Base-by-base conservation (phyloP, 129 eudicot species). In the Saposhnikovia divaricata region DNA sequence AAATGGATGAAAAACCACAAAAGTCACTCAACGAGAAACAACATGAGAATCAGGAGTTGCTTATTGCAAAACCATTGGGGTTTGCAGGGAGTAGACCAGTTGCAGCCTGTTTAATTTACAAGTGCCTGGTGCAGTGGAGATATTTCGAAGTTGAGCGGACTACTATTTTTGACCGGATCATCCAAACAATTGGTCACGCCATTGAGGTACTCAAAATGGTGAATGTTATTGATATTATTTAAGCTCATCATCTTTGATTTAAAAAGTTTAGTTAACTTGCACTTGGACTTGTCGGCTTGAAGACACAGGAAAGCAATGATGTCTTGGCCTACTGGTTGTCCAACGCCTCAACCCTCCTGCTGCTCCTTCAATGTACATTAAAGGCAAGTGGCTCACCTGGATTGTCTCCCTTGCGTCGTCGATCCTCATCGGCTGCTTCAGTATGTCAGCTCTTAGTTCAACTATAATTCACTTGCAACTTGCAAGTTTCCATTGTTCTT, bases 121-220 rank as follows among this genome's bases (percentile, higher is more conserved):
- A 95, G 79, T 92, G 97, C 85, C 98, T 95, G 78, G 80, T 92
- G 47, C 98, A 95, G 21, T 95, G 98, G 98, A 85, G 98, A 90
- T 95, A 96, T 75, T 95, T 95, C 80, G 98, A 95, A 88, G 98
- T 95, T 73, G 98, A 95, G 84, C 72, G 95, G 48, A 95, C 98
- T 38, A 90, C 85, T 84, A 88, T 95, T 43, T 95, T 95, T 81
- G 97, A 95, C 78, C 84, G 93, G 37, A 92, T 95, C 66, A 95
- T 95, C 73, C 98, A 95, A 75, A 90, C 92, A 21, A 87, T 95
- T 27, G 97, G 97, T 81, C 96, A 92, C 77, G 94, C 91, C 80
- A 89, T 95, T 61, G 98, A 95, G 98, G 98, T 95, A 77, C 38
- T 79, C 25, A 21, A 43, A 76, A 75, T 84, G 27, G 68, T 59